These are phyloP conservation scores for Adansonia grandidieri DNA, from an alignment of 441 rosid genomes.

Conservation along the genomic window DNA sequence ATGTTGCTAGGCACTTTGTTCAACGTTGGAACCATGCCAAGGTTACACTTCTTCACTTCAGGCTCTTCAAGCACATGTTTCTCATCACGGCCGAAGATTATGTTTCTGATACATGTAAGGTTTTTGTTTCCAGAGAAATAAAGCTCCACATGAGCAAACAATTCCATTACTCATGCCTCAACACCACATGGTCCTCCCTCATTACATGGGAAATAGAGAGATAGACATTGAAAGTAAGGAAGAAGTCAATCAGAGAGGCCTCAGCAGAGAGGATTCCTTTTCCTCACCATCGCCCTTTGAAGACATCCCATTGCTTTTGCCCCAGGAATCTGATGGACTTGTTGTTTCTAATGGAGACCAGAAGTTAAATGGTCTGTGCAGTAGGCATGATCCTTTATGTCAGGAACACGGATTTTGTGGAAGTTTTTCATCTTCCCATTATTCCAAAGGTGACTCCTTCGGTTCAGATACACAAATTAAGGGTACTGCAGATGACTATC, in stretches of 20 bases:
- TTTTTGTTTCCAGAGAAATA: conserved; percentile 57
- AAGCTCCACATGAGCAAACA: conserved; percentile 68
- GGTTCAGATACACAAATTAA: conserved; percentile 32
- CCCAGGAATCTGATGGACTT: conserved; percentile 55
- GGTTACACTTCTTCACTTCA: conserved; percentile 37
- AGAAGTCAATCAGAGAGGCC: conserved; percentile 42
- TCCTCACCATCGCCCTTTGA: conserved; percentile 58
- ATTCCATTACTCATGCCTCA: conserved; percentile 81
- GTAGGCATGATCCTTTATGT: conserved; percentile 23
- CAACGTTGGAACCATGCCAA: conserved; percentile 86
- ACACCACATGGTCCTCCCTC: conserved; percentile 83
- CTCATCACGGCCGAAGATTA: background rate
- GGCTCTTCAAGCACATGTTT: background rate
- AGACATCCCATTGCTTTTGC: conserved; percentile 74
- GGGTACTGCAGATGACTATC: conserved; percentile 33
- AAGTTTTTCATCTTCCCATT: conserved; percentile 28
- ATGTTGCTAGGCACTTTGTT: conserved; percentile 72
- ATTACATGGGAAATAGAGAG: conserved; percentile 72
- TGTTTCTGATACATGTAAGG: conserved; percentile 23
- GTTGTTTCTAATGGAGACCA: conserved; percentile 35
- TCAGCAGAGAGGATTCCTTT: conserved; percentile 53
- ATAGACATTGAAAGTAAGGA: conserved; percentile 43
- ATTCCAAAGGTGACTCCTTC: conserved; percentile 31
- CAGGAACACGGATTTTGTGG: conserved; percentile 27
- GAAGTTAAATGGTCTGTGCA: conserved; percentile 28